Base-by-base conservation (phyloP, 2,329 filamentous ascomycete genomes). In the Fusarium poae region DNA sequence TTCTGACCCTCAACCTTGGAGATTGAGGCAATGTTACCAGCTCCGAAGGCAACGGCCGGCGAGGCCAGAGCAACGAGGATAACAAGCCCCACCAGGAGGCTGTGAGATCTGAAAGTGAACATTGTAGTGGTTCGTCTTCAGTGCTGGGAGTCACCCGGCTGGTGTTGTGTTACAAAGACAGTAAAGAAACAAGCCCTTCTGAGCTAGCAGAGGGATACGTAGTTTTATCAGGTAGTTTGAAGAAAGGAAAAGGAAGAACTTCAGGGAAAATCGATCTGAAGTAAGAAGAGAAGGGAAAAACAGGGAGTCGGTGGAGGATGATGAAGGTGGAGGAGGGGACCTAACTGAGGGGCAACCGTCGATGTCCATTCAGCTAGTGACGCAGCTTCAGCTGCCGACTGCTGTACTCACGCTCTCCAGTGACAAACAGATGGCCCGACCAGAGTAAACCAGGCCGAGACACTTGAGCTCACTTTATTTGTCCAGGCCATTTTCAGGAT, bases 1-100 rank as follows among this genome's bases (percentile, higher is more conserved):
- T 97, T 97, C 78, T 92, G 86, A 70, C 93, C 93, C 79, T 96
- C 92, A 54, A 97, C 85, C 77, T 90, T 91, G 76, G 92, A 91
- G 64, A 93, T 86, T 60, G 91, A 89, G 42, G 92, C 92, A 77
- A 97, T 96, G 80, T 97, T 97, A 66, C 94, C 94, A 74, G 93
- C 93, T 71, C 93, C 93, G 77, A 97, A 97, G 56, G 92, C 93
- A 71, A 91, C 84, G 35, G 88, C 87, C 20, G 91, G 92, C 64
- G 84, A 84, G 55, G 90, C 88, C 74, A 93, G 87, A 70, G 88
- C 81, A 72, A 94, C 82, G 71, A 95, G 81, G 70, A 93, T 76
- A 56, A 87, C 78, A 71, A 90, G 75, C 74, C 84, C 85, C 78
- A 88, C 75, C 64, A 88, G 75, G 73, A 87, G 78, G 75, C 83